Conservation (phyloP, 129 eudicot genomes). For the Tanacetum coccineum region DNA sequence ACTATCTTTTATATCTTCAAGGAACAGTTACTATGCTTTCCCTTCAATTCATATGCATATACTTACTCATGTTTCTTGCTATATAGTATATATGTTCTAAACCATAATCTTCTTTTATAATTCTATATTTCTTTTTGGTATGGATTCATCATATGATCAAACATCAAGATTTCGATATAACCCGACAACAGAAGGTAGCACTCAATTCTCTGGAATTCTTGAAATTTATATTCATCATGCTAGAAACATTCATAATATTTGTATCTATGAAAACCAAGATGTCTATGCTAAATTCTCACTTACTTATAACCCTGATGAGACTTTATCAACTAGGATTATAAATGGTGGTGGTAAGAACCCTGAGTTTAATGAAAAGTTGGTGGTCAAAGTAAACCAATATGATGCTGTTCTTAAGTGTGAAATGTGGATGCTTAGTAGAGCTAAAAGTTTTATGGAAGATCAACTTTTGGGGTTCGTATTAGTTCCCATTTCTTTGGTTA, state of each 20-base stretch:
- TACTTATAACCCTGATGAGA: conserved; percentile 75
- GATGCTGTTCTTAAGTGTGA: conserved; percentile 84
- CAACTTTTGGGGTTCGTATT: conserved; percentile 81
- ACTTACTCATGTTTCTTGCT: neutral
- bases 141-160: conserved; percentile 54
- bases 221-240: conserved; percentile 80
- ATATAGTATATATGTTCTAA: conserved; percentile 8
- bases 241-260: conserved; percentile 84
- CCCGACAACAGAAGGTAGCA: conserved; percentile 26
- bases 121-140: conserved; percentile 7
- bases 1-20: conserved; percentile 22
- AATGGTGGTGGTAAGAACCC: conserved; percentile 86
- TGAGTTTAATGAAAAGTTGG: conserved; percentile 58
- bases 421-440: conserved; percentile 90
- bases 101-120: neutral
- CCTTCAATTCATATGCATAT: conserved; percentile 24
- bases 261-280: conserved; percentile 89
- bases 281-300: conserved; percentile 87
- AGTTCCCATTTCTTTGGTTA: conserved; percentile 56
- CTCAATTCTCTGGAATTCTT: conserved; percentile 59
- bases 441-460: conserved; percentile 67
- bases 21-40: conserved; percentile 24
- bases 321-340: conserved; percentile 51
- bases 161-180: conserved; percentile 39
- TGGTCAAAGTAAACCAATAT: conserved; percentile 47